Percentiles rank a stretch among this genome's conserved stretches.
Conservation (phyloP, 139 green algal genomes). For the Penium margaritaceum region DNA sequence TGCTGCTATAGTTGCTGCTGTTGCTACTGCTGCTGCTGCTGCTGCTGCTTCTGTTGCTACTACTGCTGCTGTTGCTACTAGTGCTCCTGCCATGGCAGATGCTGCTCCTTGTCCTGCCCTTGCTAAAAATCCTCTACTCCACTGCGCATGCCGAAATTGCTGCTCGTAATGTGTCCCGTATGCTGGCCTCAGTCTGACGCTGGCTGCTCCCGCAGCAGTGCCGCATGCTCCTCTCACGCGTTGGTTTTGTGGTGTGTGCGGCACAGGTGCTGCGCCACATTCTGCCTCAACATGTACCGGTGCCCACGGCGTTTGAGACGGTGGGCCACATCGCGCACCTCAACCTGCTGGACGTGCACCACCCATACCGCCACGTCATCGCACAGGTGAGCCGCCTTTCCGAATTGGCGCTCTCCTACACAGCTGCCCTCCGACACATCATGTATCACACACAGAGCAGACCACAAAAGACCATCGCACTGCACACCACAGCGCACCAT, state of each 20-base stretch:
- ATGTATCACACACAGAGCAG: too few relatives aligned
- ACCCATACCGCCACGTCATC: conserved; percentile 47
- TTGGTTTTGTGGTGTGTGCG: neutral
- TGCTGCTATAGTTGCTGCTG: too few relatives aligned
- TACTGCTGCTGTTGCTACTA: neutral
- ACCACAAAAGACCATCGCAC: too few relatives aligned
- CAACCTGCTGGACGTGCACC: conserved; percentile 74
- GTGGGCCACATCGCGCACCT: conserved; percentile 88
- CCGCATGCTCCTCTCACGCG: neutral
- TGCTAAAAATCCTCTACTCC: too few relatives aligned
- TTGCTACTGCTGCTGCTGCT: neutral
- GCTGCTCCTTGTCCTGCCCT: too few relatives aligned
- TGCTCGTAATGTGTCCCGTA: too few relatives aligned
- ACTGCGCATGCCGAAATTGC: too few relatives aligned
- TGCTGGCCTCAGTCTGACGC: too few relatives aligned
- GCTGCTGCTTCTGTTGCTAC: neutral
- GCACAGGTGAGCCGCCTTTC: neutral
- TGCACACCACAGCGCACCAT: too few relatives aligned
- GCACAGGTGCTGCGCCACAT: neutral
- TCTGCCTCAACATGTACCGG: neutral
- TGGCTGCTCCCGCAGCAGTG: too few relatives aligned
- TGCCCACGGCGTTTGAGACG: conserved; percentile 78
- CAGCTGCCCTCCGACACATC: too few relatives aligned
- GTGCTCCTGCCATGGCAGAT: neutral
- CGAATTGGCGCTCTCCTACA: too few relatives aligned